Conservation (phyloP, 2,329 filamentous ascomycete genomes). For the Coniochaeta sp. region DNA sequence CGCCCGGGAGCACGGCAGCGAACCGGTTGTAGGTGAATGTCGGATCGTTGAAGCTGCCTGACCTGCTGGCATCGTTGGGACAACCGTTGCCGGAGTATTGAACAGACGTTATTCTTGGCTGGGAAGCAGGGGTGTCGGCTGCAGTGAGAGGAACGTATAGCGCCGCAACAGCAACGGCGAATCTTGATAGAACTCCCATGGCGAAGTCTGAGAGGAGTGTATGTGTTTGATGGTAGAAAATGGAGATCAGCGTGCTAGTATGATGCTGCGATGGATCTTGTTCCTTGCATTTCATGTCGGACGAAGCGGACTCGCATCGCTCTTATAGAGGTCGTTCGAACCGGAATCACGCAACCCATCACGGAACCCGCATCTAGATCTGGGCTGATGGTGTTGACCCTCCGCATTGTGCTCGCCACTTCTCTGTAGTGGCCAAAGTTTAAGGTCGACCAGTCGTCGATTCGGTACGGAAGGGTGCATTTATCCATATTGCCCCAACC, state of each 20-base stretch:
- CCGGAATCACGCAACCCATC: background rate
- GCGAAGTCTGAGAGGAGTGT: background rate
- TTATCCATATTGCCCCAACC: conserved; percentile 2
- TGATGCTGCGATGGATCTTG: background rate
- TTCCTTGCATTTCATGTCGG: background rate
- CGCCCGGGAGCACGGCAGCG: conserved; percentile 15
- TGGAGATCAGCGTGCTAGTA: background rate
- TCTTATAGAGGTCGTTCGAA: background rate
- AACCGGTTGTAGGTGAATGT: conserved; percentile 15
- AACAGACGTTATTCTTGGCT: conserved; percentile 23
- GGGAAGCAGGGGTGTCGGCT: conserved; percentile 11
- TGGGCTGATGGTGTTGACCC: conserved; percentile 4
- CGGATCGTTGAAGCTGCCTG: conserved; percentile 21
- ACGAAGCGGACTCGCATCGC: background rate
- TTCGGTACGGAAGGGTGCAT: background rate
- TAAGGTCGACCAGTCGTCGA: background rate
- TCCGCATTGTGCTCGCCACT: conserved; percentile 4
- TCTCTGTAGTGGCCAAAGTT: background rate
- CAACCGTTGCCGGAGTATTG: conserved; percentile 29
- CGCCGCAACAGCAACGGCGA: conserved; percentile 11
- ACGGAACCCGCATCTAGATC: conserved; percentile 2
- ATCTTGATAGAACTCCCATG: conserved; percentile 13
- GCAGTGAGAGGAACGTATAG: conserved; percentile 14
- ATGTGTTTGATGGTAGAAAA: background rate
- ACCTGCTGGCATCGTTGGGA: conserved; percentile 20